Percentiles rank a stretch among this genome's conserved stretches.
These are phyloP conservation scores for Boletellus ananiceps DNA, from an alignment of 768 basidiomycete genomes.

Conservation along the genomic window DNA sequence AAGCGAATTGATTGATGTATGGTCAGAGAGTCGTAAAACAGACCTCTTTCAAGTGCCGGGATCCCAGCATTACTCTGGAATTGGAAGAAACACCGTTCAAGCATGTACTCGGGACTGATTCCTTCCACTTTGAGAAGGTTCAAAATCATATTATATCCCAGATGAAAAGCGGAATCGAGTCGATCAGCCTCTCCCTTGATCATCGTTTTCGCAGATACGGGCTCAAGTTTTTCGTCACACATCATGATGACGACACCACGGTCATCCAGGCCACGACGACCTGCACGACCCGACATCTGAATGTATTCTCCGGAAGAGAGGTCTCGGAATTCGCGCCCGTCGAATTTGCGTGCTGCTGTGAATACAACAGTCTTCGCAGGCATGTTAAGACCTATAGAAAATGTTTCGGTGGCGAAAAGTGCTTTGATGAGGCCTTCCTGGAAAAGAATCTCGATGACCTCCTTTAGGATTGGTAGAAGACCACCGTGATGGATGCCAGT, in stretches of 20 bases:
- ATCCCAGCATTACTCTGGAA: constrained; percentile 95
- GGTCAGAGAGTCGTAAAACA: constrained; percentile 20
- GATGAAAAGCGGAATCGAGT: constrained; percentile 95
- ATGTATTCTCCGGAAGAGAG: constrained; percentile 96
- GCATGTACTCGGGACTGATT: constrained; percentile 96
- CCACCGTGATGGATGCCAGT: constrained; percentile 99
- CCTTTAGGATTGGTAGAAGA: constrained; percentile 93
- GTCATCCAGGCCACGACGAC: constrained; percentile 94
- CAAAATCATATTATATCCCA: constrained; percentile 98
- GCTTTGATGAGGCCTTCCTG: constrained; percentile 98
- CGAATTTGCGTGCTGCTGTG: constrained; percentile 91
- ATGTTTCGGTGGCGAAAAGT: constrained; percentile 97
- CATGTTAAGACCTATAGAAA: constrained; percentile 98
- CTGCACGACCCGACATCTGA: constrained; percentile 98
- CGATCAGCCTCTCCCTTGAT: constrained; percentile 97
- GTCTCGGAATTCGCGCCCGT: constrained; percentile 91
- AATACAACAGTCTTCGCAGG: constrained; percentile 99
- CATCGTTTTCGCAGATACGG: constrained; percentile 88
- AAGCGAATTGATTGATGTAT: neutral
- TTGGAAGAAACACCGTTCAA: constrained; percentile 96
- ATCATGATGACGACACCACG: constrained; percentile 99
- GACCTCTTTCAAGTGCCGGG: constrained; percentile 79
- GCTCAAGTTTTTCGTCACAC: constrained; percentile 98
- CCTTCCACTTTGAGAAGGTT: constrained; percentile 99
- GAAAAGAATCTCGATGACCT: constrained; percentile 98